phyloP scores from a whole-genome alignment of 2,329 filamentous ascomycete genomes.

The Fusarium sp. region DNA sequence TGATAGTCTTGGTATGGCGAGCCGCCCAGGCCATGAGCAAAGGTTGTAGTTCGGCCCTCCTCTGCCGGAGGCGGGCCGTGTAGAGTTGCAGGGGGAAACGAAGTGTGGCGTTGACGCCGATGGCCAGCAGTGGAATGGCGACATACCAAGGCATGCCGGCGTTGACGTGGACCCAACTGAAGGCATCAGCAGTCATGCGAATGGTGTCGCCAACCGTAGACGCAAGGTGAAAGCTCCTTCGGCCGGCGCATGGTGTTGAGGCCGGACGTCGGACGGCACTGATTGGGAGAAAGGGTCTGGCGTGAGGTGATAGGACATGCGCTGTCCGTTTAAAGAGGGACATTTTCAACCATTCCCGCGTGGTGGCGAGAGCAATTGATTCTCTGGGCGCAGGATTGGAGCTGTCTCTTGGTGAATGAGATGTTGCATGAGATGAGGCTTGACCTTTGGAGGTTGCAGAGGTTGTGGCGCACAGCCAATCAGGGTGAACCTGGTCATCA shows the following conservation, averaged over 20 bases:
- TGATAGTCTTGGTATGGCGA: conserved; percentile 37
- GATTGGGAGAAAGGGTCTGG: conserved; percentile 17
- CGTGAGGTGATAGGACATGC: conserved; percentile 21
- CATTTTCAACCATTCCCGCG: conserved; percentile 31
- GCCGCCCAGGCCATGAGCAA: conserved; percentile 49
- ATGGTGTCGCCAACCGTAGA: conserved; percentile 50
- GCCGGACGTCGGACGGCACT: conserved; percentile 11
- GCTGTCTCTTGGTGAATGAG: conserved; percentile 13
- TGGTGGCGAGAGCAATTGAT: conserved; percentile 2
- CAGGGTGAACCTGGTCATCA: conserved; percentile 6
- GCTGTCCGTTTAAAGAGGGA: conserved; percentile 28
- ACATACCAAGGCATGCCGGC: conserved; percentile 65
- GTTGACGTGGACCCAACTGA: conserved; percentile 57
- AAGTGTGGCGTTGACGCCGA: conserved; percentile 58
- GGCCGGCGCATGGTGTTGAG: conserved; percentile 22
- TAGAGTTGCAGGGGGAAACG: conserved; percentile 62
- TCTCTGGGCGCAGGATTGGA: conserved; percentile 5
- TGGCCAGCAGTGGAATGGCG: conserved; percentile 64
- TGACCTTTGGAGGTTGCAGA: conserved; percentile 3
- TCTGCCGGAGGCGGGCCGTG: conserved; percentile 47
- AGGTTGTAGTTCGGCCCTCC: conserved; percentile 46
- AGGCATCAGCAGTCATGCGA: conserved; percentile 55
- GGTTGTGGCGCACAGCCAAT: conserved; percentile 17
- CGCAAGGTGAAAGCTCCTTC: conserved; percentile 51
- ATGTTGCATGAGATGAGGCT: conserved; percentile 23